A percentile compares a stretch with the other conserved stretches of the same genome.
These are phyloP conservation scores for Protomyces gravidus DNA, from an alignment of 1,139 yeast species.

Conservation along the genomic window DNA sequence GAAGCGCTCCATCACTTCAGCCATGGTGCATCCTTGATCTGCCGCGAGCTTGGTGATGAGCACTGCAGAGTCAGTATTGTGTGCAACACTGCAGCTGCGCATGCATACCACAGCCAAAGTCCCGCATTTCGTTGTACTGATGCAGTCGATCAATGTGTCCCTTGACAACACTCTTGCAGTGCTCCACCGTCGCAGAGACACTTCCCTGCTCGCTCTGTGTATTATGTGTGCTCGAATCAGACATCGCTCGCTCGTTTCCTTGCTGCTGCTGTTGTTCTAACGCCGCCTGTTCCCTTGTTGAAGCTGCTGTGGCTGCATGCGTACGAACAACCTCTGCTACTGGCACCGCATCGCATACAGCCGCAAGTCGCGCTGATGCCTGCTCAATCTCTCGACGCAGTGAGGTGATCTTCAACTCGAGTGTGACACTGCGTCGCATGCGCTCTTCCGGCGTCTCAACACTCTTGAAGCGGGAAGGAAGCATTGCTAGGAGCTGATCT, in stretches of 20 bases:
- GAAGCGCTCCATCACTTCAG: slow-evolving; percentile 46
- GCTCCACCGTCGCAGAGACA: background rate
- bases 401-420: background rate
- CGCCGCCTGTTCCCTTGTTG: background rate
- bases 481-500: no score
- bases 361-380: background rate
- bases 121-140: slow-evolving; percentile 51
- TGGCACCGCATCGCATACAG: background rate
- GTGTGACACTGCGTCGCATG: background rate
- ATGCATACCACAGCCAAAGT: slow-evolving; percentile 42
- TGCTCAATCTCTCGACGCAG: background rate
- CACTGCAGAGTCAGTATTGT: slow-evolving; percentile 37
- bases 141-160: slow-evolving; percentile 47
- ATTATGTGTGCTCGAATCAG: no score
- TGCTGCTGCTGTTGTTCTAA: background rate
- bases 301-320: background rate
- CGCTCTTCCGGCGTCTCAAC: background rate
- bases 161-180: slow-evolving; percentile 40
- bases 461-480: background rate
- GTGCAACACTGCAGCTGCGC: background rate
- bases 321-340: background rate
- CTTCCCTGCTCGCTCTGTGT: no score
- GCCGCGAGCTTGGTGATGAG: slow-evolving; percentile 52
- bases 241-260: no score
- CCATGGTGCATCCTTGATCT: slow-evolving; percentile 46